A percentile compares a stretch with the other conserved stretches of the same genome.
Conservation (phyloP, 2,329 filamentous ascomycete species). For the Phyllosticta citriasiana region DNA sequence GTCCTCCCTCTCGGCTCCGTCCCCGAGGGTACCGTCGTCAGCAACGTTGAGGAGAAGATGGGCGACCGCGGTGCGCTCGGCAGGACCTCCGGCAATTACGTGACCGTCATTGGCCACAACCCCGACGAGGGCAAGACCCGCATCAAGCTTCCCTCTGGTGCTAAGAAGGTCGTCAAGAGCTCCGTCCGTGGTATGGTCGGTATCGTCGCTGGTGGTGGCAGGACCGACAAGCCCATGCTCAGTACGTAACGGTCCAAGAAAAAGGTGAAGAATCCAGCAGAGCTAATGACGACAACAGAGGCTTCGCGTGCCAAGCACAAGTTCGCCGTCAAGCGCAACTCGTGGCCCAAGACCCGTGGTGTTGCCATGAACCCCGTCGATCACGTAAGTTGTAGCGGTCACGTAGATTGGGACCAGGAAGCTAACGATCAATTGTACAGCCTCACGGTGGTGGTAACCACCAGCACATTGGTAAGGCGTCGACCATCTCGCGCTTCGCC, state of each 20-base stretch:
- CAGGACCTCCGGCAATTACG: conserved; percentile 98
- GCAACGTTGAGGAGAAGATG: conserved; percentile 98
- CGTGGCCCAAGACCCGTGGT: conserved; percentile 99
- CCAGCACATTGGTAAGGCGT: conserved; percentile 99
- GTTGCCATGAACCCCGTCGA: conserved; percentile 99
- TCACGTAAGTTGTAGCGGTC: conserved; percentile 51
- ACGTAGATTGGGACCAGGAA: conserved; percentile 14
- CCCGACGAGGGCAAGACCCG: conserved; percentile 87
- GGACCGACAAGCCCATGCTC: conserved; percentile 98
- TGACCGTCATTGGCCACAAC: conserved; percentile 59
- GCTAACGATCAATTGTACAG: conserved; percentile 23
- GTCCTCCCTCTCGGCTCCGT: conserved; percentile 87
- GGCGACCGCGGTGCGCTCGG: conserved; percentile 94
- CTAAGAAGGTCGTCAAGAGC: conserved; percentile 98
- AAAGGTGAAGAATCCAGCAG: conserved; percentile 4
- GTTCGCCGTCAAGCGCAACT: conserved; percentile 99
- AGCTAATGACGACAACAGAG: conserved; percentile 54
- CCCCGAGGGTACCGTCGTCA: conserved; percentile 97
- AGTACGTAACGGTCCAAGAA: conserved; percentile 47
- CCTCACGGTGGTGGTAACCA: conserved; percentile 79
- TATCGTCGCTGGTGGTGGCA: conserved; percentile 97
- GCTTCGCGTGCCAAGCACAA: conserved; percentile 99
- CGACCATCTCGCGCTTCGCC: conserved; percentile 97
- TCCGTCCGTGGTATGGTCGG: conserved; percentile 94
- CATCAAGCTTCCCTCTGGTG: conserved; percentile 96